Evolutionary conservation across 192 early-diverging fungal genomes (phyloP).

Genomic region (Neocallimastix lanati): DNA sequence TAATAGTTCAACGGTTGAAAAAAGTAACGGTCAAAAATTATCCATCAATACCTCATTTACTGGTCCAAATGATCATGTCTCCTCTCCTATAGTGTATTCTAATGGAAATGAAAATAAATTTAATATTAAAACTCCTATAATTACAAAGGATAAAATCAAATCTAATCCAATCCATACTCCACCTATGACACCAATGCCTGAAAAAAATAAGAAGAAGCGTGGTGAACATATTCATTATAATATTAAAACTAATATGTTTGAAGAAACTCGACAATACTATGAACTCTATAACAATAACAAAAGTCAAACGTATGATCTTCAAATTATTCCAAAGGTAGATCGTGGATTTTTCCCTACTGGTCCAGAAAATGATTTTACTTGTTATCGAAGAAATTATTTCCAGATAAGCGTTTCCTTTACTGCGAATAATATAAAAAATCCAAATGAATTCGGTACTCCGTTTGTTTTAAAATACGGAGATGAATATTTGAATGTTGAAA

Average conservation of each 20-base stretch:
- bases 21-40: not conserved
- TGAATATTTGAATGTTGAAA: constrained; percentile 20
- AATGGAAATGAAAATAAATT: not conserved
- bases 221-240: not conserved
- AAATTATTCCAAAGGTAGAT: constrained; percentile 54
- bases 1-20: not conserved
- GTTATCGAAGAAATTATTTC: constrained; percentile 89
- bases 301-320: not conserved
- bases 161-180: not conserved
- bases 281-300: not conserved
- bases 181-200: not conserved
- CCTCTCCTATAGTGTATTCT: not conserved
- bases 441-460: constrained; percentile 13
- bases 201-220: not conserved
- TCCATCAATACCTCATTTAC: not conserved
- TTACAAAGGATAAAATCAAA: not conserved
- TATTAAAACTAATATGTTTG: not conserved
- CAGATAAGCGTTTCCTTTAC: constrained; percentile 57
- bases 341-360: constrained; percentile 74
- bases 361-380: constrained; percentile 71
- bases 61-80: not conserved
- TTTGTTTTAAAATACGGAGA: constrained; percentile 44
- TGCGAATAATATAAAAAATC: constrained; percentile 8
- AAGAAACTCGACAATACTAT: not conserved
- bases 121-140: not conserved